Evolutionary conservation across 176 grass and related monocot genomes (phyloP).

Genomic region (Triticum timopheevii): DNA sequence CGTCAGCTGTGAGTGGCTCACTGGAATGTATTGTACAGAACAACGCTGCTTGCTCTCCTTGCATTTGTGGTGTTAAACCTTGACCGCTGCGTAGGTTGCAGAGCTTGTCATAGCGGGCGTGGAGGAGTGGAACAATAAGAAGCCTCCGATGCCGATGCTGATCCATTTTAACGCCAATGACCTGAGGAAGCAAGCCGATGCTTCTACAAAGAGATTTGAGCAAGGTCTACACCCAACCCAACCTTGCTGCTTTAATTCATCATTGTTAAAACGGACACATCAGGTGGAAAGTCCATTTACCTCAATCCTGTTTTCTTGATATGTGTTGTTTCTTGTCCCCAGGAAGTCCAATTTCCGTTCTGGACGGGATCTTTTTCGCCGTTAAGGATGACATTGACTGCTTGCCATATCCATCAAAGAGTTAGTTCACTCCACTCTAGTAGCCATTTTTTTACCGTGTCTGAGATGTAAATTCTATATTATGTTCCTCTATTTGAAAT

Average conservation of each 20-base stretch:
- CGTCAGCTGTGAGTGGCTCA: constrained; percentile 52
- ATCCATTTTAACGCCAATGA: constrained; percentile 64
- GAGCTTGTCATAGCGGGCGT: constrained; percentile 73
- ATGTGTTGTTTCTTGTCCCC: constrained; percentile 15
- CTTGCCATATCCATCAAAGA: constrained; percentile 77
- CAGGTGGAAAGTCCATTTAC: background rate
- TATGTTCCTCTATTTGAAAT: background rate
- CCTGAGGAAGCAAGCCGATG: constrained; percentile 82
- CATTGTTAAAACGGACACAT: background rate
- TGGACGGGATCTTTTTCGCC: constrained; percentile 87
- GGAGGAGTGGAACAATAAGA: constrained; percentile 64
- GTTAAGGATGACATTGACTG: constrained; percentile 99
- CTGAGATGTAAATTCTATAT: background rate
- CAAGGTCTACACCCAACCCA: constrained; percentile 38
- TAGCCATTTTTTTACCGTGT: background rate
- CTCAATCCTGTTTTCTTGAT: background rate
- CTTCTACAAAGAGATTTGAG: constrained; percentile 74
- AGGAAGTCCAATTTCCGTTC: constrained; percentile 76
- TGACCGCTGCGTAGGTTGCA: constrained; percentile 55
- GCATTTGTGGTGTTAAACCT: background rate
- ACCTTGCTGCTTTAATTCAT: background rate
- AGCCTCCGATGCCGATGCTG: constrained; percentile 77
- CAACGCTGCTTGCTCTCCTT: background rate
- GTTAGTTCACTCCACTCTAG: constrained; percentile 36
- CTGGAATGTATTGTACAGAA: background rate